Evolutionary conservation across 73 alveolate genomes (phyloP).

Genomic region (Tetrahymena malaccensis): DNA sequence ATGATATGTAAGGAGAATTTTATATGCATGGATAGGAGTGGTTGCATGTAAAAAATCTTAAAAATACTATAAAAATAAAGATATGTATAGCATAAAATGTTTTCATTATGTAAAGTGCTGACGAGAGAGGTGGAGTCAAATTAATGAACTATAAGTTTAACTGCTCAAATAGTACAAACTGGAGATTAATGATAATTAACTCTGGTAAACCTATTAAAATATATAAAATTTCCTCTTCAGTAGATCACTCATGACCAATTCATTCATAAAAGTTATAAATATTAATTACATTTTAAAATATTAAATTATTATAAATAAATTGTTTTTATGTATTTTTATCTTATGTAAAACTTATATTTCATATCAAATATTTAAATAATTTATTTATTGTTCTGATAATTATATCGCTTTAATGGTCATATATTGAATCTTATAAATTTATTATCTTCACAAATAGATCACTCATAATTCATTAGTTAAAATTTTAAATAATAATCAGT

Average conservation of each 20-base stretch:
- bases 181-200: neutral
- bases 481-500: no score
- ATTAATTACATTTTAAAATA: no score
- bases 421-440: no score
- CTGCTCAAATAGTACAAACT: neutral
- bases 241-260: neutral
- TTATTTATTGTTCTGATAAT: no score
- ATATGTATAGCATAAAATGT: neutral
- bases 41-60: neutral
- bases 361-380: no score
- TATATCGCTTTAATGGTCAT: no score
- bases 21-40: neutral
- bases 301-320: no score
- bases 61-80: neutral
- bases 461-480: no score
- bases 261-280: no score
- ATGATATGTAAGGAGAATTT: neutral
- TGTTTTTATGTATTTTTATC: no score
- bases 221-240: neutral
- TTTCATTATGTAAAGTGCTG: neutral
- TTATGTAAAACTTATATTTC: no score
- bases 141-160: neutral
- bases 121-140: neutral
- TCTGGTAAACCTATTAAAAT: neutral
- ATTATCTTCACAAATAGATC: no score